Evolutionary conservation across 2,329 filamentous ascomycete species (phyloP).

Genomic region (Alternaria solani): DNA sequence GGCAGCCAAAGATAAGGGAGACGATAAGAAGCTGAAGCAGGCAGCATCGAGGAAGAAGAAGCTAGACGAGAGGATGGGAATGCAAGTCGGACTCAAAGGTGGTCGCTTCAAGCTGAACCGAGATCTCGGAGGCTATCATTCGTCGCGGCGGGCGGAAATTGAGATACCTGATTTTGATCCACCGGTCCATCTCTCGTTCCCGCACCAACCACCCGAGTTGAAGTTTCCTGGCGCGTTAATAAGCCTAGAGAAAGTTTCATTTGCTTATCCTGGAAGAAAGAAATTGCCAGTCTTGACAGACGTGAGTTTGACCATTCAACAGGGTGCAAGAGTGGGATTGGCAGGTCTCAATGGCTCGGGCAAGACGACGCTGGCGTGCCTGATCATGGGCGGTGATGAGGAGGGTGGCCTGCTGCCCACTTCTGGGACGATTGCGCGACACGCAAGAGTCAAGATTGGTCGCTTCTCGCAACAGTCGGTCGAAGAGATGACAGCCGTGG

Average conservation of each 20-base stretch:
- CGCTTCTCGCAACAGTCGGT: slow-evolving; percentile 85
- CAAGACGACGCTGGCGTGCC: slow-evolving; percentile 78
- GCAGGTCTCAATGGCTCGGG: slow-evolving; percentile 82
- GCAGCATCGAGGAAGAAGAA: slow-evolving; percentile 86
- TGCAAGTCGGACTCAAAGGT: slow-evolving; percentile 76
- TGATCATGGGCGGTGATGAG: slow-evolving; percentile 66
- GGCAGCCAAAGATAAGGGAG: slow-evolving; percentile 77
- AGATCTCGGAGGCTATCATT: slow-evolving; percentile 64
- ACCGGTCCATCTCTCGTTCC: slow-evolving; percentile 65
- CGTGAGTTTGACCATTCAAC: slow-evolving; percentile 72
- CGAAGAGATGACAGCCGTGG: slow-evolving; percentile 69
- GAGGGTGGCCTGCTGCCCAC: slow-evolving; percentile 59
- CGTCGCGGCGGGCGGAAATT: slow-evolving; percentile 69
- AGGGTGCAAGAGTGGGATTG: slow-evolving; percentile 77
- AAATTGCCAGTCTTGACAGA: slow-evolving; percentile 64
- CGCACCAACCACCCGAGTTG: slow-evolving; percentile 70
- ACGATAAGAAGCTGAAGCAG: slow-evolving; percentile 86
- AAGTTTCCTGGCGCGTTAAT: slow-evolving; percentile 78
- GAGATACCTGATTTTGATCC: slow-evolving; percentile 70
- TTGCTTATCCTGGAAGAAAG: slow-evolving; percentile 64
- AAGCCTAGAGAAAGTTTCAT: slow-evolving; percentile 73
- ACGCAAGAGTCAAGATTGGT: slow-evolving; percentile 74
- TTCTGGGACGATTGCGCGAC: slow-evolving; percentile 68
- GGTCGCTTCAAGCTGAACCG: slow-evolving; percentile 82
- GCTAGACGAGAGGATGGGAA: slow-evolving; percentile 79